Percentiles rank a stretch among this genome's conserved stretches.
Conservation (phyloP, 352 stramenopile genomes). For the Phytophthora sp. region DNA sequence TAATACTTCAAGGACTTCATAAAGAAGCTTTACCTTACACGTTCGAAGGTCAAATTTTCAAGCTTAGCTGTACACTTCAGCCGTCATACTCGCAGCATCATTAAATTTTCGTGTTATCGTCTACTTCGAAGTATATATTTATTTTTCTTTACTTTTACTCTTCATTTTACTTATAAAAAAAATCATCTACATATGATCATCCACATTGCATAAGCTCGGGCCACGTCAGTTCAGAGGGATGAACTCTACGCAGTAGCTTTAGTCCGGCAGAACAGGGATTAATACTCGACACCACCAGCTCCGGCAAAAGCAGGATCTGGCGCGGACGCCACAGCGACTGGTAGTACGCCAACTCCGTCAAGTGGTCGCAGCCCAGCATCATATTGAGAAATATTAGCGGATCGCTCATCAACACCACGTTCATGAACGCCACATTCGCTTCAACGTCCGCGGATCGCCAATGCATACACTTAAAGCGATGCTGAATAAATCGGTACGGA, state of each 20-base stretch:
- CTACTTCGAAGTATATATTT: too few species aligned
- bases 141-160: too few species aligned
- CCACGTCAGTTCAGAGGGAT: constrained; percentile 13
- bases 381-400: constrained; percentile 35
- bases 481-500: constrained; percentile 5
- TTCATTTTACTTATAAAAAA: too few species aligned
- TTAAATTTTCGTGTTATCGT: too few species aligned
- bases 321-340: constrained; percentile 17
- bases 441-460: constrained; percentile 11
- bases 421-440: constrained; percentile 42
- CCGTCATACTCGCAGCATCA: too few species aligned
- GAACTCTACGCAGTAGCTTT: constrained; percentile 10
- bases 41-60: too few species aligned
- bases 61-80: too few species aligned
- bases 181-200: too few species aligned
- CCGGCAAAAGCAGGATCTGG: constrained; percentile 22
- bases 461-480: constrained; percentile 22
- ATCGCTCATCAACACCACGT: constrained; percentile 41
- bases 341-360: constrained; percentile 20
- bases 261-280: too few species aligned
- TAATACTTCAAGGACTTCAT: too few species aligned
- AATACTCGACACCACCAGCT: constrained; percentile 10
- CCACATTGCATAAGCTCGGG: constrained; percentile 29
- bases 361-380: not conserved
- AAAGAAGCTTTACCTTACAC: too few species aligned